phyloP scores from a whole-genome alignment of 2,329 filamentous ascomycete species.

The Bipolaris sorokiniana region DNA sequence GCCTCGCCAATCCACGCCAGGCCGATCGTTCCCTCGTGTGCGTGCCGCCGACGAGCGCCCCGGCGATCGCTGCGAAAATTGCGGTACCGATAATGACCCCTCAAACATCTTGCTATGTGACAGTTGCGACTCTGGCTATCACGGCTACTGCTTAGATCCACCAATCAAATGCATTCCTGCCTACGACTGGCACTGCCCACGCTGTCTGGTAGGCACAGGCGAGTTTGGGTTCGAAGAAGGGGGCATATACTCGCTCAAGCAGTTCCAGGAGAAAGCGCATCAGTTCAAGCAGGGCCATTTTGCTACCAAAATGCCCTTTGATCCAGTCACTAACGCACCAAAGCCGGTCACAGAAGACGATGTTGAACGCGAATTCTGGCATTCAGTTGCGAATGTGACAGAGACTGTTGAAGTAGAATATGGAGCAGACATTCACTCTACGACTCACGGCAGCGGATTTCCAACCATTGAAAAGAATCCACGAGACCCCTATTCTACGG shows the following conservation, averaged over 20 bases:
- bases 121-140: constrained; percentile 87
- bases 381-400: constrained; percentile 88
- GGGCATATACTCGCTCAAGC: constrained; percentile 89
- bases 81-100: constrained; percentile 77
- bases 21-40: constrained; percentile 61
- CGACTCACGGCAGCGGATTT: constrained; percentile 95
- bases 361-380: constrained; percentile 96
- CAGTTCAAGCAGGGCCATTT: constrained; percentile 97
- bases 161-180: constrained; percentile 78
- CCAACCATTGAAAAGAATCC: constrained; percentile 93
- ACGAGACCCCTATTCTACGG: constrained; percentile 81
- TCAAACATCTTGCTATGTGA: constrained; percentile 81
- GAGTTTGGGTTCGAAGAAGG: constrained; percentile 98
- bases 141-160: constrained; percentile 87
- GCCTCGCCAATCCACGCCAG: constrained; percentile 80
- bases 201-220: constrained; percentile 92
- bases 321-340: constrained; percentile 80
- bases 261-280: constrained; percentile 95
- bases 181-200: constrained; percentile 92
- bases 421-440: constrained; percentile 96
- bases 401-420: constrained; percentile 98
- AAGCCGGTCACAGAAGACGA: constrained; percentile 90
- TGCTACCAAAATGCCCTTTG: constrained; percentile 84
- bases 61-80: constrained; percentile 81
- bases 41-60: constrained; percentile 60